Conservation (phyloP, 495 filamentous ascomycete genomes). For the Penicillium angulare region DNA sequence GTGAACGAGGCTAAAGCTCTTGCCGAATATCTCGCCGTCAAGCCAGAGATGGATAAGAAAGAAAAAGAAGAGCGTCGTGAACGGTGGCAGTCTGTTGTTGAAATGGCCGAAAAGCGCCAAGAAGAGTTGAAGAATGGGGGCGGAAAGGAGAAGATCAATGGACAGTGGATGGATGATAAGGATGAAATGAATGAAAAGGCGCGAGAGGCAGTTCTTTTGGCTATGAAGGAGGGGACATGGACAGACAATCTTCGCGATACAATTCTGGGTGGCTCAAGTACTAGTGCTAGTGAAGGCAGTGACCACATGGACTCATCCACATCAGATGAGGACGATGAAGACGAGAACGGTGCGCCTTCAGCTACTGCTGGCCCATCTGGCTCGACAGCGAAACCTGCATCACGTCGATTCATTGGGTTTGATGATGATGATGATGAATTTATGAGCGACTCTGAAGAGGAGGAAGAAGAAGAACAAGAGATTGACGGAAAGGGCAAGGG, state of each 20-base stretch:
- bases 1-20: constrained; percentile 92
- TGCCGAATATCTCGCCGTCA: constrained; percentile 90
- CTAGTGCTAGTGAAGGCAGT: constrained; percentile 52
- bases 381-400: constrained; percentile 25
- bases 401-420: constrained; percentile 71
- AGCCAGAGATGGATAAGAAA: constrained; percentile 93
- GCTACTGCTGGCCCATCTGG: constrained; percentile 27
- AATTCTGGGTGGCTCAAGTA: constrained; percentile 42
- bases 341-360: constrained; percentile 27
- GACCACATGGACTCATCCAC: constrained; percentile 36
- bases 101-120: constrained; percentile 73
- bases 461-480: constrained; percentile 37
- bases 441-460: constrained; percentile 74
- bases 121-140: constrained; percentile 71
- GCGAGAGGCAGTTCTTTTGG: constrained; percentile 75
- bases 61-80: constrained; percentile 81
- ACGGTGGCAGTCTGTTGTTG: constrained; percentile 82
- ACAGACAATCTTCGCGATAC: constrained; percentile 47
- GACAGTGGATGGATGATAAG: constrained; percentile 90
- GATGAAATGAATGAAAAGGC: constrained; percentile 81
- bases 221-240: constrained; percentile 64
- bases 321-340: constrained; percentile 50
- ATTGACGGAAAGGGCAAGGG: constrained; percentile 44
- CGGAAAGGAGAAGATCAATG: constrained; percentile 70
- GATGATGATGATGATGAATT: constrained; percentile 92